A percentile compares a stretch with the other conserved stretches of the same genome.
These are phyloP conservation scores for Brasenia schreberi DNA, from an alignment of 164 flowering plant genomes.

Conservation along the genomic window DNA sequence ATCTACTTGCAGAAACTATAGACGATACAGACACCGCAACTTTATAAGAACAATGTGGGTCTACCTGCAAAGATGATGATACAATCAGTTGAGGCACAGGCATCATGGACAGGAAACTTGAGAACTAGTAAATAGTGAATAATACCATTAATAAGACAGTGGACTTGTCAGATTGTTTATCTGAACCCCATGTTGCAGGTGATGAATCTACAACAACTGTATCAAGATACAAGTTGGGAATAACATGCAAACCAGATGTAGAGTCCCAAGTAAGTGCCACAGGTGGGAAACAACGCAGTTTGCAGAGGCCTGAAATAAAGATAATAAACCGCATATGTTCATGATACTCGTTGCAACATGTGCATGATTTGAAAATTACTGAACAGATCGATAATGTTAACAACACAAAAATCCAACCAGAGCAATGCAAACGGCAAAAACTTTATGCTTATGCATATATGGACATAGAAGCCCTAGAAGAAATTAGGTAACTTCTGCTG, in stretches of 20 bases:
- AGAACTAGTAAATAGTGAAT: not conserved
- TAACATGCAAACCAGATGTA: conserved; percentile 73
- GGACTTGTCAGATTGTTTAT: conserved; percentile 53
- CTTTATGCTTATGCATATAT: too few species aligned
- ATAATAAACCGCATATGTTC: too few species aligned
- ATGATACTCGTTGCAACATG: not conserved
- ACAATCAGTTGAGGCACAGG: too few species aligned
- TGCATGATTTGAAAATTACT: too few species aligned
- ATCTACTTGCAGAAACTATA: conserved; percentile 68
- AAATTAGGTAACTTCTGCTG: too few species aligned
- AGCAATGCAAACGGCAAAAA: not conserved
- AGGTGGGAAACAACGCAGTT: conserved; percentile 93
- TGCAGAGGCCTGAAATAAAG: conserved; percentile 66
- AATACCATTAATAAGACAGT: conserved; percentile 65
- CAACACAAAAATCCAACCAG: not conserved
- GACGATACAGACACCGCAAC: conserved; percentile 41
- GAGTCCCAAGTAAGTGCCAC: conserved; percentile 90
- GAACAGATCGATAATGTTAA: not conserved
- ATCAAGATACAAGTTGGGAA: conserved; percentile 64
- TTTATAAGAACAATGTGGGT: conserved; percentile 91
- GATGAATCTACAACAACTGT: conserved; percentile 78
- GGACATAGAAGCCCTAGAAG: too few species aligned
- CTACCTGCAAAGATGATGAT: conserved; percentile 42
- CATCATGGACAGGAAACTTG: too few species aligned
- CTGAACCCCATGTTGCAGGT: conserved; percentile 75